Evolutionary conservation across 2,329 filamentous ascomycete species (phyloP).

Genomic region (Dothiorella sarmentorum): DNA sequence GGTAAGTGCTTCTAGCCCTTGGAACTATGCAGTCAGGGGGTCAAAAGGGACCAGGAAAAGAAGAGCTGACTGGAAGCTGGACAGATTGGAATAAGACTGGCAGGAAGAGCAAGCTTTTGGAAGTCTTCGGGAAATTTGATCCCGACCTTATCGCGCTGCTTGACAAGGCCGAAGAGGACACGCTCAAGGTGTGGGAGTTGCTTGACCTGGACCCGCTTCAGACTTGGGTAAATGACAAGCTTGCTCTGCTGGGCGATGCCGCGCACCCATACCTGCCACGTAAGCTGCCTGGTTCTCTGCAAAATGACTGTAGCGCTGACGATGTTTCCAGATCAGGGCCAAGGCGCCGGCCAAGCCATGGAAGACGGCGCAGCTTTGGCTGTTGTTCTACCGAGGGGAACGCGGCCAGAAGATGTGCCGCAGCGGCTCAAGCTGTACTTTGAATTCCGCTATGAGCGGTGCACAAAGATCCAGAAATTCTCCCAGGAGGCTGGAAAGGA

Average conservation of each 20-base stretch:
- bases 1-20: too few relatives aligned
- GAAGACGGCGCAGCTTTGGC: conserved; percentile 62
- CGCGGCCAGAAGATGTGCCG: conserved; percentile 8
- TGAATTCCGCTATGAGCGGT: conserved; percentile 55
- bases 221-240: conserved; percentile 51
- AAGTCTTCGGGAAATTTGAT: conserved; percentile 40
- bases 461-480: conserved; percentile 57
- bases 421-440: conserved; percentile 60
- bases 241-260: conserved; percentile 63
- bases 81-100: conserved; percentile 37
- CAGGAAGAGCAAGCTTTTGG: conserved; percentile 37
- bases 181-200: conserved; percentile 38
- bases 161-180: conserved; percentile 37
- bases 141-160: conserved; percentile 36
- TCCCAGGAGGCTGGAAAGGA: conserved; percentile 54
- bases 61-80: not conserved
- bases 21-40: too few relatives aligned
- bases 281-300: conserved; percentile 33
- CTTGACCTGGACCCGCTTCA: conserved; percentile 56
- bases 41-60: not conserved
- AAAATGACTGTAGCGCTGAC: conserved; percentile 22
- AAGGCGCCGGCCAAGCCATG: conserved; percentile 62
- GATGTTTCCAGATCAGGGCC: conserved; percentile 48
- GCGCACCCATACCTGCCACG: conserved; percentile 65
- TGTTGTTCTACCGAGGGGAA: conserved; percentile 40